phyloP scores from a whole-genome alignment of 164 flowering plant genomes.

The Aristolochia californica region DNA sequence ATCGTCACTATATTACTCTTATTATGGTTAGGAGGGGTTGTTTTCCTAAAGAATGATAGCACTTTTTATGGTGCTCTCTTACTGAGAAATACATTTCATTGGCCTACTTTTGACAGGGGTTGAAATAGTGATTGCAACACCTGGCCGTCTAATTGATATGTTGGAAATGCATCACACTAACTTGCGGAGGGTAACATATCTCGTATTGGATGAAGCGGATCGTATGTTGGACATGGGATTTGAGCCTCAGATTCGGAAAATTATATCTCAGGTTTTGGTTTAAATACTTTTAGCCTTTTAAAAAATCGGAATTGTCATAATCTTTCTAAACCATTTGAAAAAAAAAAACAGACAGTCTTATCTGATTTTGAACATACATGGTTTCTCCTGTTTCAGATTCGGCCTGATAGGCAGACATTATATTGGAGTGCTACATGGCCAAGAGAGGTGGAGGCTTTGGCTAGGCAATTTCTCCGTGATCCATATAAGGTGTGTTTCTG shows the following conservation, averaged over 20 bases:
- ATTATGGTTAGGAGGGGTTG: no score
- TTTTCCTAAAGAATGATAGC: no score
- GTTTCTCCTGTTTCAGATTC: constrained; percentile 39
- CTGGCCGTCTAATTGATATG: constrained; percentile 95
- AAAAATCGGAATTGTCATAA: no score
- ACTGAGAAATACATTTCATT: background rate
- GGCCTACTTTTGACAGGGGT: constrained; percentile 45
- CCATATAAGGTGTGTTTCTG: constrained; percentile 65
- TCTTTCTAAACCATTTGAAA: no score
- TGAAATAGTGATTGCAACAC: constrained; percentile 94
- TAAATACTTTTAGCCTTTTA: no score
- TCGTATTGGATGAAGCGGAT: constrained; percentile 97
- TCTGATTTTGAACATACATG: constrained; percentile 1
- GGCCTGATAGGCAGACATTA: constrained; percentile 95
- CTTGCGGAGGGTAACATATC: constrained; percentile 84
- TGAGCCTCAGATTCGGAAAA: constrained; percentile 95
- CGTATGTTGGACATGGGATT: constrained; percentile 99
- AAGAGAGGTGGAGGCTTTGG: constrained; percentile 80
- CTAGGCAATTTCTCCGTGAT: constrained; percentile 75
- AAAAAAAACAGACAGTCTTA: no score
- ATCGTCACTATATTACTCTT: no score
- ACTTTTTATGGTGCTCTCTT: no score
- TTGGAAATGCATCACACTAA: constrained; percentile 84
- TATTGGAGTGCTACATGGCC: constrained; percentile 99
- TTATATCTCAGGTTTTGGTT: constrained; percentile 55